Conservation (phyloP, 768 basidiomycete genomes). For the Erythrobasidium yunnanense region DNA sequence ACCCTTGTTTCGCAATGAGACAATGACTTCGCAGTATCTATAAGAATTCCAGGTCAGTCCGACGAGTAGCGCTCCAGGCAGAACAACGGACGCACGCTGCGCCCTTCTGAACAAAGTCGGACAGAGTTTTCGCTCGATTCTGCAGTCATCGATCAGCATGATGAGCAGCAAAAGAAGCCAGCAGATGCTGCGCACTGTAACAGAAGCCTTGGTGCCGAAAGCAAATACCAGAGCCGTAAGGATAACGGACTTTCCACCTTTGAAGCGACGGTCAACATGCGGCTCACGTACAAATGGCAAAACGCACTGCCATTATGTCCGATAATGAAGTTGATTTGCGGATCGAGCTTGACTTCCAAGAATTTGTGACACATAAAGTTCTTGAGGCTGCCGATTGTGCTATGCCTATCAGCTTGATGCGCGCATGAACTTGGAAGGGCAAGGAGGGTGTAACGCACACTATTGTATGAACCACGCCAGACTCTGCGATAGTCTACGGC, state of each 20-base stretch:
- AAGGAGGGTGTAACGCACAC: no score
- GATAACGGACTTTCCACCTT: constrained; percentile 60
- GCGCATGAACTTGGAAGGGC: no score
- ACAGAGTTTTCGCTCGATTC: constrained; percentile 34
- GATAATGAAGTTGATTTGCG: constrained; percentile 63
- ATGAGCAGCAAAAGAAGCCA: no score
- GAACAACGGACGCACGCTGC: not conserved
- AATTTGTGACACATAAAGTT: constrained; percentile 95
- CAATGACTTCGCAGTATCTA: constrained; percentile 63
- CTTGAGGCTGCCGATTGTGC: constrained; percentile 42
- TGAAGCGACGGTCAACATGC: no score
- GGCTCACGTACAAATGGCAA: no score
- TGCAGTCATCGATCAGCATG: no score
- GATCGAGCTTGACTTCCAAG: constrained; percentile 34
- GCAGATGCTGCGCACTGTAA: constrained; percentile 91
- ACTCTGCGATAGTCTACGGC: constrained; percentile 65
- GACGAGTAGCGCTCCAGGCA: no score
- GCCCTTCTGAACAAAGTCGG: constrained; percentile 28
- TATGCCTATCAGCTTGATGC: not conserved
- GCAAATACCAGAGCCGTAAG: constrained; percentile 85
- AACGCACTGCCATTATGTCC: constrained; percentile 47
- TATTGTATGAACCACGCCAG: constrained; percentile 74
- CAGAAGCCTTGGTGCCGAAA: constrained; percentile 81
- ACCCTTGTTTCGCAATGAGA: constrained; percentile 78
- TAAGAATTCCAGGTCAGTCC: no score